phyloP scores from a whole-genome alignment of 805 yeast genomes.

The Candida xyloterini region DNA sequence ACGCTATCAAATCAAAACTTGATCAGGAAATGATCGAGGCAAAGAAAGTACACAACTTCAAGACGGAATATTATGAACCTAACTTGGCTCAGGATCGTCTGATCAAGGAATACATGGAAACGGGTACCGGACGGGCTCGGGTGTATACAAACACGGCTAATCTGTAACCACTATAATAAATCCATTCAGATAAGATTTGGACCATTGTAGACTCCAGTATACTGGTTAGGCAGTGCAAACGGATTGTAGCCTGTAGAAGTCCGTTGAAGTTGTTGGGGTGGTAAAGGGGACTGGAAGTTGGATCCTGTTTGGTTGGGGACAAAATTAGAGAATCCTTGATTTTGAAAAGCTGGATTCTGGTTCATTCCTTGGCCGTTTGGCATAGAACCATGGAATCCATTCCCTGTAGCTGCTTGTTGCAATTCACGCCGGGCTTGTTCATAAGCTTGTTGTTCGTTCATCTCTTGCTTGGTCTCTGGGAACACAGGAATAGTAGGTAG shows the following conservation, averaged over 20 bases:
- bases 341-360: no score
- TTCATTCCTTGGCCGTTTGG: no score
- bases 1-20: slow-evolving; percentile 33
- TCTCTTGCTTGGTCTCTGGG: slow-evolving; percentile 49
- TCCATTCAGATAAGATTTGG: slow-evolving; percentile 27
- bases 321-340: no score
- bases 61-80: slow-evolving; percentile 26
- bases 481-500: slow-evolving; percentile 66
- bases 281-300: neutral
- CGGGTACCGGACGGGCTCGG: slow-evolving; percentile 32
- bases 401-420: slow-evolving; percentile 16
- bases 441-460: slow-evolving; percentile 19
- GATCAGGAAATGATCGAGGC: slow-evolving; percentile 33
- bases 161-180: neutral
- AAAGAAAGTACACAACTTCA: slow-evolving; percentile 26
- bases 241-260: slow-evolving; percentile 3
- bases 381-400: no score
- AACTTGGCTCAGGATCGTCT: slow-evolving; percentile 25
- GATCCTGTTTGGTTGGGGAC: neutral
- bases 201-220: slow-evolving; percentile 26
- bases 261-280: neutral
- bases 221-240: slow-evolving; percentile 10
- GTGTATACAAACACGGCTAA: slow-evolving; percentile 17
- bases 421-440: slow-evolving; percentile 21
- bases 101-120: slow-evolving; percentile 24